Percentiles rank a stretch among this genome's conserved stretches.
Conservation (phyloP, 2,329 filamentous ascomycete genomes). For the Phyllosticta citrichinensis region DNA sequence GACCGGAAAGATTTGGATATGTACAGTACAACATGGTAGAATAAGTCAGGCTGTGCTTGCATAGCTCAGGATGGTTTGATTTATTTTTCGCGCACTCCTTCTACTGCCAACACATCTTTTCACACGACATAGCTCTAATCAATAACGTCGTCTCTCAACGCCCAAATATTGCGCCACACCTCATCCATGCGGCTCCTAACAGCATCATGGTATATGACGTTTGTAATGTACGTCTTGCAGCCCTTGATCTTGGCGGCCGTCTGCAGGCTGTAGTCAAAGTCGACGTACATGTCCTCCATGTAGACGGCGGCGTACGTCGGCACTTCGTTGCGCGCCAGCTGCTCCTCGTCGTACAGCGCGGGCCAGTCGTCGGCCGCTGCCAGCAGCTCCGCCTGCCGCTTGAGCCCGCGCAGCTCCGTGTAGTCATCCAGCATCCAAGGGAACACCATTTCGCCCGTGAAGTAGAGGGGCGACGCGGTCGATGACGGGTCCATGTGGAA, state of each 20-base stretch:
- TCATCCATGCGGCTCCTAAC: slow-evolving; percentile 64
- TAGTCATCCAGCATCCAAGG: slow-evolving; percentile 77
- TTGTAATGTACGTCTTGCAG: slow-evolving; percentile 75
- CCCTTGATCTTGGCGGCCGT: slow-evolving; percentile 67
- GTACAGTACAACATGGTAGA: too few relatives aligned
- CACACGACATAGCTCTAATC: background rate
- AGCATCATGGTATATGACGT: slow-evolving; percentile 79
- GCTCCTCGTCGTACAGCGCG: slow-evolving; percentile 62
- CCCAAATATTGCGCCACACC: slow-evolving; percentile 66
- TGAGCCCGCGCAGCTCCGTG: slow-evolving; percentile 60
- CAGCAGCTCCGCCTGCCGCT: slow-evolving; percentile 58
- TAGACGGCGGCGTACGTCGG: slow-evolving; percentile 80
- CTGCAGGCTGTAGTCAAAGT: slow-evolving; percentile 60
- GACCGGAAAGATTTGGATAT: too few relatives aligned
- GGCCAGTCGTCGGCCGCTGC: slow-evolving; percentile 63
- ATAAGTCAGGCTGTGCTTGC: too few relatives aligned
- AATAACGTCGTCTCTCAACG: slow-evolving; percentile 54
- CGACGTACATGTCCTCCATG: slow-evolving; percentile 87
- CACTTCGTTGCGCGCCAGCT: slow-evolving; percentile 66
- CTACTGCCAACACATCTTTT: too few relatives aligned
- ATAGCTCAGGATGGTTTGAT: too few relatives aligned
- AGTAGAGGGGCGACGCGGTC: slow-evolving; percentile 51
- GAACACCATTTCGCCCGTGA: slow-evolving; percentile 85
- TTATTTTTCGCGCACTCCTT: too few relatives aligned
- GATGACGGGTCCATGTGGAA: slow-evolving; percentile 36